Base-by-base conservation (phyloP, 768 basidiomycete genomes). In the Gyrodon lividus region DNA sequence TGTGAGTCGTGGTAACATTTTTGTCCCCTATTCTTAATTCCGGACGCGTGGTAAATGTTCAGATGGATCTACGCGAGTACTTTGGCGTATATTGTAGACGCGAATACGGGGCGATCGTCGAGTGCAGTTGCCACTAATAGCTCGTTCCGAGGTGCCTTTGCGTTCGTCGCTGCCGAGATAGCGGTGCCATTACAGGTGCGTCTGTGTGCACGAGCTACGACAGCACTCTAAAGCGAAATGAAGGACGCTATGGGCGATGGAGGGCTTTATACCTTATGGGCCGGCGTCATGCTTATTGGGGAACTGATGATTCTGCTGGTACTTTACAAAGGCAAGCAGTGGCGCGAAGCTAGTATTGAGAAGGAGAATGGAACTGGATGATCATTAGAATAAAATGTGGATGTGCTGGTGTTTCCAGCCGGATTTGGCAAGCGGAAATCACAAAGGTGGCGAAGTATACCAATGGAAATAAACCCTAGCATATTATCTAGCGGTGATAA, bases 41-140 rank as follows among this genome's bases (percentile, higher is more conserved):
- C 26, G 59, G 17, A 50, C 16, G 8, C n/a, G 35, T n/a, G 0
- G 7, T 28, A 7, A 8, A 14, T 33, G n/a, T 5, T 33, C 13
- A 82, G 79, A 63, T 75, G 75, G 68, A 81, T 84, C 44, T 88
- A 89, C 64, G 71, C 84, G 0, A 84, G 82, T 39, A 85, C 87
- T 0, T 72, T 97, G 28, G 86, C 92, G 0, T 95, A 93, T 63
- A 80, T 95, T 30, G 91, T 94, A 3, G 92, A 97, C 62, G 83
- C 91, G 8, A 97, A 95, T 59, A 74, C 76, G 2, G 93, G 93
- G 6, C 79, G 84, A 14, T 89, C 89, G 0, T 86, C 89, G 0
- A 83, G 82, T 2, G 91, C 89, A 0, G 80, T 83, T 6, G 90
- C 92, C 0, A 71, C 78, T 31, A 95, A 95, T 66, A 84, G 84